Conservation (phyloP, 352 stramenopile genomes). For the Phytophthora cajani region DNA sequence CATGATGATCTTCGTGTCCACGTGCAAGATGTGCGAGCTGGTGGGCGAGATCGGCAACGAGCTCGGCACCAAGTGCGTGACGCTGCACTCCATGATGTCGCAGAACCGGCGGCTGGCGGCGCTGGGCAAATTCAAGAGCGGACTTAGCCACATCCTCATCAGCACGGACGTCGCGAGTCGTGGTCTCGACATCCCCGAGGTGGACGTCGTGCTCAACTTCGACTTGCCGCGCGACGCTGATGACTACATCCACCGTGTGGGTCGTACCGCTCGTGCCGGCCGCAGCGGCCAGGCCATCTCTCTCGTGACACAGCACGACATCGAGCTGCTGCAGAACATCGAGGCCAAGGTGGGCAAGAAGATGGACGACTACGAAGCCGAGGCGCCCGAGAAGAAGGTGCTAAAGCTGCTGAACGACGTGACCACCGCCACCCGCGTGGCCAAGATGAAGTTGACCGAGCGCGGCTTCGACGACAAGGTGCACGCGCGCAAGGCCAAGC, state of each 20-base stretch:
- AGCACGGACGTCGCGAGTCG: slow-evolving; percentile 97
- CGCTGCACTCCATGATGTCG: slow-evolving; percentile 96
- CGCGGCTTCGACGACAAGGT: slow-evolving; percentile 90
- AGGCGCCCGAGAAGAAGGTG: slow-evolving; percentile 92
- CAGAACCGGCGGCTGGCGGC: slow-evolving; percentile 94
- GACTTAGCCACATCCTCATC: slow-evolving; percentile 93
- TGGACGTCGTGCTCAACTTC: slow-evolving; percentile 98
- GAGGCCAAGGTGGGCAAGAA: slow-evolving; percentile 91
- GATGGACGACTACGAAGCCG: slow-evolving; percentile 90
- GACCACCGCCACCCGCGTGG: slow-evolving; percentile 92
- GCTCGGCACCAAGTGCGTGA: slow-evolving; percentile 93
- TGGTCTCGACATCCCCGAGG: slow-evolving; percentile 96
- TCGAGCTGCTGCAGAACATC: slow-evolving; percentile 95
- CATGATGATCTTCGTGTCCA: slow-evolving; percentile 98
- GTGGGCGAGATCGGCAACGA: slow-evolving; percentile 95
- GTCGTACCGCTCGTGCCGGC: slow-evolving; percentile 94
- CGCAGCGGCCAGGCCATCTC: slow-evolving; percentile 92
- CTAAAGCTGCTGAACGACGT: slow-evolving; percentile 96
- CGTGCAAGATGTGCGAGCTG: slow-evolving; percentile 95
- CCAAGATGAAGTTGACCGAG: slow-evolving; percentile 93
- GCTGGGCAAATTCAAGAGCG: slow-evolving; percentile 98
- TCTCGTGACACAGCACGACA: slow-evolving; percentile 95
- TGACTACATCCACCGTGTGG: slow-evolving; percentile 98
- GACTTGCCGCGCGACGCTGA: slow-evolving; percentile 95
- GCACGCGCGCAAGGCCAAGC: slow-evolving; percentile 71